Evolutionary conservation across 2,329 filamentous ascomycete species (phyloP), one percentile per base, ranked within the genome.

Genomic region (Paraphaeosphaeria sporulosa): DNA sequence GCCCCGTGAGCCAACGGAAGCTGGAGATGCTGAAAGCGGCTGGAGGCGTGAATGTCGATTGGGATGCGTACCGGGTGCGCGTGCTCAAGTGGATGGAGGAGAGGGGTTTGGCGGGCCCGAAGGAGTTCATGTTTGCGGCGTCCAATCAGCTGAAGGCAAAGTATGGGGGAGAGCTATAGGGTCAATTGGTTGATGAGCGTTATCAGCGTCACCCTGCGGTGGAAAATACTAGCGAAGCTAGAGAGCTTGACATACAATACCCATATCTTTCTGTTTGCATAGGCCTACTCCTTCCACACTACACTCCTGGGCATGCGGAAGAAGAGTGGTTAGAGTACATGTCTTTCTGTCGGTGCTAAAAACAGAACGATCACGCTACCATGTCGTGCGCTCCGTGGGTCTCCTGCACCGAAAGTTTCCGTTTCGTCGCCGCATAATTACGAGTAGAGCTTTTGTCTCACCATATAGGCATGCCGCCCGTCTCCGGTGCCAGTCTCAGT

Each of bases 21-120:
- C 78, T 96, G 68, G 81, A 80, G 32, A 80, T 82, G n/a, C 78
- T 95, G 49, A 85, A 84, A 25, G 84, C 83, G 38, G 84, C 86
- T 17, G 90, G 90, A 0, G 92, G 92, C 0, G 73, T 93, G 27
- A 82, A 78, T 53, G 72, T 94, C 42, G 82, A 82, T 15, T 96
- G 90, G 90, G 87, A 89, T 68, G 87, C 91, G 52, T 96, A 93
- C 75, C 84, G 90, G 59, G 81, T 92, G 6, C 85, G 87, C n/a
- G 89, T 94, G 63, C 78, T 96, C 58, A 83, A 84, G 52, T 87
- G 88, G 77, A 77, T 96, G 62, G 89, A 90, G 60, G 80, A 79
- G 6, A 84, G 84, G 55, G 90, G 90, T 0, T 83, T 90, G 48
- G 79, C 76, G 12, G 93, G 93, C 0, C 83, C 94, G 32, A 85